Conservation (phyloP, 306 rosid genomes). For the Clitoria ternatea region DNA sequence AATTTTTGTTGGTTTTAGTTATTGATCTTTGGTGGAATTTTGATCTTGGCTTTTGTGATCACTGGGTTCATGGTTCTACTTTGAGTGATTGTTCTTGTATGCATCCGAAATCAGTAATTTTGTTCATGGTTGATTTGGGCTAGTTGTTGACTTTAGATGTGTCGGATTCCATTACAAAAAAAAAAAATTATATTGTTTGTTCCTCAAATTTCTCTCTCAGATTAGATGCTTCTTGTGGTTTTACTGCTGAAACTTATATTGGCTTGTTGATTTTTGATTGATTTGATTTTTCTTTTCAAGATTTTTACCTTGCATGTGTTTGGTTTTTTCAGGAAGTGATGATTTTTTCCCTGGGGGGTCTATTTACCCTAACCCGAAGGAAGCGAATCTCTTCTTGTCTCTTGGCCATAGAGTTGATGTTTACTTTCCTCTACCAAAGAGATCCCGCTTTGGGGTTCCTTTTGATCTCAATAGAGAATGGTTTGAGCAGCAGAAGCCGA, state of each 20-base stretch:
- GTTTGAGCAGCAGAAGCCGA: constrained; percentile 49
- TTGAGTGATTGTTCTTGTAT: background rate
- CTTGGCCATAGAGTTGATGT: constrained; percentile 62
- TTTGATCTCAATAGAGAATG: constrained; percentile 47
- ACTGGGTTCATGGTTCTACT: background rate
- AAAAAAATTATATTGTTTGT: constrained; percentile 20
- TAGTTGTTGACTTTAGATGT: background rate
- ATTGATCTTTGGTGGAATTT: background rate
- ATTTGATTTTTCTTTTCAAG: background rate
- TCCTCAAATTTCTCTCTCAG: background rate
- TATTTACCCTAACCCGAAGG: constrained; percentile 79
- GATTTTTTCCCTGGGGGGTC: constrained; percentile 74
- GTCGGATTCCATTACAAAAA: too few relatives aligned
- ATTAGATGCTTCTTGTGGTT: background rate
- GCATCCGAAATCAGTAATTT: constrained; percentile 1
- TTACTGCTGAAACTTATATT: background rate
- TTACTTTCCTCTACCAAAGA: constrained; percentile 64
- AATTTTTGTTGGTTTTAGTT: background rate
- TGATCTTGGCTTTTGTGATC: background rate
- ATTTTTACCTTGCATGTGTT: constrained; percentile 20
- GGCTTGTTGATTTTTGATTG: background rate
- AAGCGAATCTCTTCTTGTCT: constrained; percentile 63
- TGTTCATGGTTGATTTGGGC: background rate
- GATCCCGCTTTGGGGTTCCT: constrained; percentile 61
- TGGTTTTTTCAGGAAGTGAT: constrained; percentile 62